A percentile compares a stretch with the other conserved stretches of the same genome.
phyloP scores from a whole-genome alignment of 768 basidiomycete species.

The Amanita pseudoporphyria region DNA sequence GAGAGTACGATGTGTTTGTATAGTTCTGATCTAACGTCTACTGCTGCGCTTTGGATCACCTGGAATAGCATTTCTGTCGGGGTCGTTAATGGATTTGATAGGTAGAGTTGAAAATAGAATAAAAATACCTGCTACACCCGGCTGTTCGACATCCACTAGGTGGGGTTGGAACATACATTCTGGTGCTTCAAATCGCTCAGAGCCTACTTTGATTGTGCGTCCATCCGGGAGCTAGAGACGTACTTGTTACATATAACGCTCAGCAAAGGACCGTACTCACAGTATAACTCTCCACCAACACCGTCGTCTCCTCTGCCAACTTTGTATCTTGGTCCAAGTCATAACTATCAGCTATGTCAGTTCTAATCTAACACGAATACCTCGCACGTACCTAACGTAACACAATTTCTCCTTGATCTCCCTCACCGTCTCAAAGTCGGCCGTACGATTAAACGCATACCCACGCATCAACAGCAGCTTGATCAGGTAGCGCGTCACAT shows the following conservation, averaged over 20 bases:
- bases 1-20: constrained; percentile 98
- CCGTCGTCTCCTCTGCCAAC: constrained; percentile 92
- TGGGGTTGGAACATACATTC: constrained; percentile 99
- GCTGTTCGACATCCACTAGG: constrained; percentile 93
- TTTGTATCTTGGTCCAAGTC: constrained; percentile 94
- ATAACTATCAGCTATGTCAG: constrained; percentile 46
- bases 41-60: constrained; percentile 85
- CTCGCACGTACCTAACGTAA: constrained; percentile 72
- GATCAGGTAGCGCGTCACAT: constrained; percentile 98
- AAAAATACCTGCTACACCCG: constrained; percentile 79
- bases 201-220: constrained; percentile 93
- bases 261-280: constrained; percentile 27
- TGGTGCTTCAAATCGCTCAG: constrained; percentile 97
- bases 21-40: constrained; percentile 82
- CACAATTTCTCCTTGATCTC: constrained; percentile 99
- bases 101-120: neutral
- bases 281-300: constrained; percentile 92
- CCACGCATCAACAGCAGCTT: constrained; percentile 99
- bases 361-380: neutral
- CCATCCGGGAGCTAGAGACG: constrained; percentile 94
- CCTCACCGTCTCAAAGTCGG: constrained; percentile 97
- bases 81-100: too few relatives aligned
- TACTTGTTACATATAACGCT: neutral
- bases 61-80: constrained; percentile 87
- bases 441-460: constrained; percentile 99